Conservation (phyloP, 2,329 filamentous ascomycete genomes). For the Corynespora cassiicola region DNA sequence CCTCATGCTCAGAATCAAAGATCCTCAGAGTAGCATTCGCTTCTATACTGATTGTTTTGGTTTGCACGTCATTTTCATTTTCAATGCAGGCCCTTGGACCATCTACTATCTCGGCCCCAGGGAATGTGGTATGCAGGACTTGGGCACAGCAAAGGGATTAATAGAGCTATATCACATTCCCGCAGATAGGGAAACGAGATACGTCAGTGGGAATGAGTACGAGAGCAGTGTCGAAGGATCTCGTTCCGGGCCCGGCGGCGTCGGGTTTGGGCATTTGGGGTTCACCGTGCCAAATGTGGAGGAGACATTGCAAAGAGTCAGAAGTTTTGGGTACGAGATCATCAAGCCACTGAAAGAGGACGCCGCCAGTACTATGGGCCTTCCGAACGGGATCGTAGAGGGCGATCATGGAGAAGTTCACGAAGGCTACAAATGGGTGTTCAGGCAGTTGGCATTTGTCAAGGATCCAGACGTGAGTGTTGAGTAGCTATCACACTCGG, state of each 20-base stretch:
- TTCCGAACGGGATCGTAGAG: conserved; percentile 22
- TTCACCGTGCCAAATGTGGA: conserved; percentile 42
- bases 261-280: conserved; percentile 44
- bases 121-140: conserved; percentile 22
- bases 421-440: conserved; percentile 35
- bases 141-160: conserved; percentile 33
- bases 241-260: conserved; percentile 10
- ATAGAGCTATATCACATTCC: conserved; percentile 43
- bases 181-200: conserved; percentile 21
- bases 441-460: conserved; percentile 41
- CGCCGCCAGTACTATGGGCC: conserved; percentile 32
- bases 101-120: conserved; percentile 43
- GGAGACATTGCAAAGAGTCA: conserved; percentile 25
- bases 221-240: too few relatives aligned
- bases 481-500: neutral
- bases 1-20: conserved; percentile 41
- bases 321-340: conserved; percentile 29
- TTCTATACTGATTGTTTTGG: conserved; percentile 45
- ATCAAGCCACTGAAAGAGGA: conserved; percentile 32
- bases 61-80: conserved; percentile 41
- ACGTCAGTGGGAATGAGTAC: conserved; percentile 37
- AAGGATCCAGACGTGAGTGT: conserved; percentile 42
- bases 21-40: conserved; percentile 29
- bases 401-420: conserved; percentile 23
- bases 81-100: conserved; percentile 41